Base-by-base conservation (phyloP, 768 basidiomycete genomes). In the Tylopilus cervinicoccineus region DNA sequence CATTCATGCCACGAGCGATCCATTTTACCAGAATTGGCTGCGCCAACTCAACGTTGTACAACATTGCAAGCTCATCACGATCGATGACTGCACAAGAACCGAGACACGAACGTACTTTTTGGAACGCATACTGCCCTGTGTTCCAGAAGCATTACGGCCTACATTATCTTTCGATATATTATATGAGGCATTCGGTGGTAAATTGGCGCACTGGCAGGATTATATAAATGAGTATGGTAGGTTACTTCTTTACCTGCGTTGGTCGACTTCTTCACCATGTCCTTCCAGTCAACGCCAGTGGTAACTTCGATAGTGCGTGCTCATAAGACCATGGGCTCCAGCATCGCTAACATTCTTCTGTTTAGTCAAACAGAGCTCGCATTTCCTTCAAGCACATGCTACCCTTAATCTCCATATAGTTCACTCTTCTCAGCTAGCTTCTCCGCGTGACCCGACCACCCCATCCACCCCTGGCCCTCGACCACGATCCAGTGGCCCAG, bases 381-480 rank as follows among this genome's bases (percentile, higher is more conserved):
- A 88, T 59, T 92, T 89, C 70, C 77, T 92, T 20, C 90, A 92
- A 69, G 90, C 90, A 0, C 86, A 92, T 50, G 76, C 88, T 1
- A 72, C 89, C 2, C 77, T 93, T 47, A 92, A 93, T 55, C 77
- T 93, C 13, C 90, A 93, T 62, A 86, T 93, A 63, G 87, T 93
- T 44, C 88, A 92, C 57, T 84, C 88, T 2, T 84, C 84, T 2
- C 86, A 89, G 60, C 68, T 80, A 1, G 62, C 76, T 0, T 64
- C 69, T 49, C 58, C 67, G 43, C 67, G 65, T 56, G 62, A 66
- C 26, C 64, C 59, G 45, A 67, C 50, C 19, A 66, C 54, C 51
- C 65, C 55, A 22, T 65, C 63, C 38, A 67, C 64, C 14, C 62
- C 66, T 27, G 68, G 60, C 39, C 59, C 64, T 36, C 64, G 66